A percentile compares a stretch with the other conserved stretches of the same genome.
Conservation (phyloP, 2,329 filamentous ascomycete genomes). For the Fonsecaea nubica region DNA sequence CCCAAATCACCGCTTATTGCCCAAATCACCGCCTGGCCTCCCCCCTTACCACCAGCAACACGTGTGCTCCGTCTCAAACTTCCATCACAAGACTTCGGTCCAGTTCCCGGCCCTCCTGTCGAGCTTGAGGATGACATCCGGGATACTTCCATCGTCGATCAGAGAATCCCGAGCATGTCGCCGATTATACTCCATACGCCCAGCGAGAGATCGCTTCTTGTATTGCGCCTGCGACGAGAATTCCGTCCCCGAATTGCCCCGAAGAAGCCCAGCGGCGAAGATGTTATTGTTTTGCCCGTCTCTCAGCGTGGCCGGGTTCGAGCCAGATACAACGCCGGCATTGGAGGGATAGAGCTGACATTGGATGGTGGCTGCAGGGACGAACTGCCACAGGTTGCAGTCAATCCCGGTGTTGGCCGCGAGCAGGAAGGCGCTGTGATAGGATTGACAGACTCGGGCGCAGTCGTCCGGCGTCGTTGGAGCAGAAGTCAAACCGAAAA, state of each 20-base stretch:
- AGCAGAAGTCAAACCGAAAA: background rate
- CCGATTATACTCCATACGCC: background rate
- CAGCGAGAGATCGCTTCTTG: conserved; percentile 26
- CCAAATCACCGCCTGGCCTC: background rate
- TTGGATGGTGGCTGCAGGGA: conserved; percentile 1
- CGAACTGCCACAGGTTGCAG: conserved; percentile 11
- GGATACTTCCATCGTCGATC: background rate
- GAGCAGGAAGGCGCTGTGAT: background rate
- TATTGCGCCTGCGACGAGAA: conserved; percentile 10
- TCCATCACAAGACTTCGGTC: background rate
- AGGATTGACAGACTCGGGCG: conserved; percentile 23
- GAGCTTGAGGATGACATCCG: background rate
- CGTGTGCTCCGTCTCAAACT: background rate
- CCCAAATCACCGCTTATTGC: background rate
- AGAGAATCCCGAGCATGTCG: conserved; percentile 23
- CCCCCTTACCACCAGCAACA: background rate
- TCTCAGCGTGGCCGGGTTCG: background rate
- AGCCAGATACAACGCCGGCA: background rate
- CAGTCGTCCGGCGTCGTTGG: conserved; percentile 26
- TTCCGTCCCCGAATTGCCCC: conserved; percentile 8
- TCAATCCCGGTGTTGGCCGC: background rate
- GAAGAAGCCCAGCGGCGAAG: conserved; percentile 21
- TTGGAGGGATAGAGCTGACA: background rate
- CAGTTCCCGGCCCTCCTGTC: background rate
- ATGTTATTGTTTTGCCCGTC: background rate